These are phyloP conservation scores for Epichloe coenophiala DNA, from an alignment of 2,329 filamentous ascomycete species.

Conservation along the genomic window DNA sequence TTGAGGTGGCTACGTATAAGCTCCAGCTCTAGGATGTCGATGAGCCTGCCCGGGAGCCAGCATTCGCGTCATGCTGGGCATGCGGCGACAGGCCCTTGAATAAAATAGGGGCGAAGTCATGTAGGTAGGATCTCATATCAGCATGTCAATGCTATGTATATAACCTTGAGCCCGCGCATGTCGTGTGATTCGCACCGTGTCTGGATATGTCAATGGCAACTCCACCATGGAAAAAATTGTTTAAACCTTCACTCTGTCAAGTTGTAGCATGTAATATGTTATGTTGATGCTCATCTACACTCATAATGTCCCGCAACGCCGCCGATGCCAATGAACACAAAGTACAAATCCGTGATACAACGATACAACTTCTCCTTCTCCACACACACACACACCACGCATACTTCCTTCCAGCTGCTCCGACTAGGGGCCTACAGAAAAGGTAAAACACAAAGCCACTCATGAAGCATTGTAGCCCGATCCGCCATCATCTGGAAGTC, in stretches of 20 bases:
- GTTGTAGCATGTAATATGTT: no score
- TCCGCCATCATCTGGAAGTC: slow-evolving; percentile 3
- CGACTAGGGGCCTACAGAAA: neutral
- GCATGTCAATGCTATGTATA: no score
- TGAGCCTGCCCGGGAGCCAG: slow-evolving; percentile 13
- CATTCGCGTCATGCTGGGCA: slow-evolving; percentile 9
- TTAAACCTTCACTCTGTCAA: no score
- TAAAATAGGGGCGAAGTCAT: no score
- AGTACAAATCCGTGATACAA: no score
- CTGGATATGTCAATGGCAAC: no score
- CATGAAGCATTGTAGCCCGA: neutral
- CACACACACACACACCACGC: neutral
- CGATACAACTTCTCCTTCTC: neutral
- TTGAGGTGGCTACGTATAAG: slow-evolving; percentile 75
- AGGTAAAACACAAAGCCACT: neutral
- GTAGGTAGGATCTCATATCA: neutral
- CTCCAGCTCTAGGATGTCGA: slow-evolving; percentile 34
- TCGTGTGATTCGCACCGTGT: no score
- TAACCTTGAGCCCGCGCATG: no score
- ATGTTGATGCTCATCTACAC: no score
- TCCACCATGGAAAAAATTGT: no score
- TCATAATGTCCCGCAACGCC: no score
- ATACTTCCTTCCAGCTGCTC: neutral
- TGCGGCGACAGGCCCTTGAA: neutral
- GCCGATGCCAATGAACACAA: no score